These are phyloP conservation scores for Fusarium liriodendri DNA, from an alignment of 2,329 filamentous ascomycete species.

Conservation along the genomic window DNA sequence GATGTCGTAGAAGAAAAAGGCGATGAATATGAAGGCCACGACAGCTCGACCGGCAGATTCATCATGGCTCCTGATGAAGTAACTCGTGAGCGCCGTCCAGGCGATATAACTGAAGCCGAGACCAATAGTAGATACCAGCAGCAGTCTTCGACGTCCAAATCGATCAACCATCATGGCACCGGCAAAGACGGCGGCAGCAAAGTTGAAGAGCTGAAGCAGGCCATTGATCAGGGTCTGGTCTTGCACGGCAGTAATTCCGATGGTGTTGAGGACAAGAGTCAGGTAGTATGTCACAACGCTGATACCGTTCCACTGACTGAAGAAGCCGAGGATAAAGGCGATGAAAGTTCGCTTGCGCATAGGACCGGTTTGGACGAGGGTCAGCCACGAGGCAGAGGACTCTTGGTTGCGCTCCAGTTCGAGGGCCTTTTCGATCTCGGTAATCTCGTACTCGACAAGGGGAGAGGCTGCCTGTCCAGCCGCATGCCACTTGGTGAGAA, in stretches of 20 bases:
- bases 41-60: slow-evolving; percentile 38
- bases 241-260: slow-evolving; percentile 50
- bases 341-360: slow-evolving; percentile 18
- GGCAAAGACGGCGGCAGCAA: slow-evolving; percentile 47
- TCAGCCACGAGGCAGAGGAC: slow-evolving; percentile 8
- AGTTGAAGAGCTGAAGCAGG: slow-evolving; percentile 49
- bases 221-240: slow-evolving; percentile 42
- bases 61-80: slow-evolving; percentile 12
- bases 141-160: slow-evolving; percentile 52
- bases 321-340: slow-evolving; percentile 11
- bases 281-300: slow-evolving; percentile 46
- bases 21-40: slow-evolving; percentile 51
- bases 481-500: slow-evolving; percentile 13
- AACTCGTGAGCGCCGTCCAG: background rate
- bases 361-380: slow-evolving; percentile 8
- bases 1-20: slow-evolving; percentile 49
- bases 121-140: slow-evolving; percentile 48
- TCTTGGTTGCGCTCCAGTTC: slow-evolving; percentile 34
- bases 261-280: slow-evolving; percentile 49
- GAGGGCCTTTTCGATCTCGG: slow-evolving; percentile 15
- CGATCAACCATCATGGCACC: slow-evolving; percentile 52
- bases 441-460: slow-evolving; percentile 11
- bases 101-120: slow-evolving; percentile 26
- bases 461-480: background rate
- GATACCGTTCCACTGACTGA: slow-evolving; percentile 17